Evolutionary conservation across 805 yeast genomes (phyloP), one percentile per base, ranked within the genome.

Genomic region (Pichia thaimueangensis): DNA sequence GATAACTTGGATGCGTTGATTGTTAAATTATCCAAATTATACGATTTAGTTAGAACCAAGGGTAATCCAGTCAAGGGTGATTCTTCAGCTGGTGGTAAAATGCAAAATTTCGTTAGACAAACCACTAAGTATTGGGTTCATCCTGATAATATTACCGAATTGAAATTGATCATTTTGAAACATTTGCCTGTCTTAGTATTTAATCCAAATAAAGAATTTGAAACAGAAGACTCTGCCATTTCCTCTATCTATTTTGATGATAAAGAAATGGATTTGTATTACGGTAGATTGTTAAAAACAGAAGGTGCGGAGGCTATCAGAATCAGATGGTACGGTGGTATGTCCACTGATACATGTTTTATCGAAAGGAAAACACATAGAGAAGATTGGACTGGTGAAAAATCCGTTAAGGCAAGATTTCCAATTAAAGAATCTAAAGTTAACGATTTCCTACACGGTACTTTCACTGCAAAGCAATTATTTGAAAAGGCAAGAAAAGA

Each of bases 321-420:
- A 67, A 73, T 93, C 59, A 82, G 98, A 70, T 93, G 99, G 99
- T 93, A 93, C 62, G 98, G 99, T 60, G 96, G 96, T 43, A 93
- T 93, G 98, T 73, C 75, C 42, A 74, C 89, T 2, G 96, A 91
- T 53, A 86, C 85, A 32, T 86, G 91, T 43, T 93, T 93, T 50
- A 95, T 91, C 37, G 99, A 93, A 67, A 78, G 98, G 64, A 93
- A 93, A 64, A 93, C 99, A 6, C 98, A 93, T 61, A 78, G 98
- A 64, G 98, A 93, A 65, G 99, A 93, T 69, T 91, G 98, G 98
- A 93, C 99, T 3, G 99, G 99, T 54, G 98, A 93, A 64, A 91
- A 91, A 66, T 86, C 96, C n/a, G 98, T 93, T 51, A 93, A 93
- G 67, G 97, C 97, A 5, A 77, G 98, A 62, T 93, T 93, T 65